These are phyloP conservation scores for Trametes sp. DNA, from an alignment of 1,284 basidiomycete genomes.

Conservation along the genomic window DNA sequence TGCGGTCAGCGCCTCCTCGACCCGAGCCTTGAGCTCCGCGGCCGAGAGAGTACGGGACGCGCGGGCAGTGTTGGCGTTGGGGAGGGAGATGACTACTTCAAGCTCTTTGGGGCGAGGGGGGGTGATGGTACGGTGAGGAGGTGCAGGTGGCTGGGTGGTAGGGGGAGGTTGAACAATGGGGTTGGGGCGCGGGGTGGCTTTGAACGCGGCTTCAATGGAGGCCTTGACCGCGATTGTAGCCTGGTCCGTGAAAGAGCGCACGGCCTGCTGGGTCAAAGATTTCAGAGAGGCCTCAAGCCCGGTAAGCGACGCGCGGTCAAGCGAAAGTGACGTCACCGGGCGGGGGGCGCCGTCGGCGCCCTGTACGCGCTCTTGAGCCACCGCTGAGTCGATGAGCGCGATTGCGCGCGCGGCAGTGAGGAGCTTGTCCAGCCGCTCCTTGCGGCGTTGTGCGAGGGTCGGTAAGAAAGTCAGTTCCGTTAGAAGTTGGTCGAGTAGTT, in stretches of 20 bases:
- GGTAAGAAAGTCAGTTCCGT: neutral
- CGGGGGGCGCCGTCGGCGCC: neutral
- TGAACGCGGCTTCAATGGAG: conserved; percentile 3
- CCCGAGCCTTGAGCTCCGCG: conserved; percentile 3
- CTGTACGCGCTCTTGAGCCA: conserved; percentile 25
- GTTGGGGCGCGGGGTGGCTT: neutral
- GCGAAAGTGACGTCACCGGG: neutral
- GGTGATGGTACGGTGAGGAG: neutral
- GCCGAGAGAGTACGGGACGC: neutral
- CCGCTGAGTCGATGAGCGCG: neutral
- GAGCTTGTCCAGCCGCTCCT: neutral
- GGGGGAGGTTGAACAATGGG: neutral
- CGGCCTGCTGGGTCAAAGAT: neutral
- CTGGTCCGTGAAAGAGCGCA: neutral
- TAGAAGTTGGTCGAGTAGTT: conserved; percentile 1
- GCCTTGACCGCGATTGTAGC: conserved; percentile 4
- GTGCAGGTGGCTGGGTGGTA: too few relatives aligned
- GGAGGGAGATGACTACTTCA: conserved; percentile 5
- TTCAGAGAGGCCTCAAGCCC: conserved; percentile 1
- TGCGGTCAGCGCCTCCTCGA: conserved; percentile 6
- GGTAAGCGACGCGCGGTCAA: neutral
- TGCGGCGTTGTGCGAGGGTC: neutral
- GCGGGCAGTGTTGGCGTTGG: neutral
- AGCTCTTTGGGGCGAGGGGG: conserved; percentile 4
- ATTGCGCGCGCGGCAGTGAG: neutral